Percentiles rank a stretch among this genome's conserved stretches.
phyloP scores from a whole-genome alignment of 371 early-diverging fungal genomes.

The Cokeromyces recurvatus region DNA sequence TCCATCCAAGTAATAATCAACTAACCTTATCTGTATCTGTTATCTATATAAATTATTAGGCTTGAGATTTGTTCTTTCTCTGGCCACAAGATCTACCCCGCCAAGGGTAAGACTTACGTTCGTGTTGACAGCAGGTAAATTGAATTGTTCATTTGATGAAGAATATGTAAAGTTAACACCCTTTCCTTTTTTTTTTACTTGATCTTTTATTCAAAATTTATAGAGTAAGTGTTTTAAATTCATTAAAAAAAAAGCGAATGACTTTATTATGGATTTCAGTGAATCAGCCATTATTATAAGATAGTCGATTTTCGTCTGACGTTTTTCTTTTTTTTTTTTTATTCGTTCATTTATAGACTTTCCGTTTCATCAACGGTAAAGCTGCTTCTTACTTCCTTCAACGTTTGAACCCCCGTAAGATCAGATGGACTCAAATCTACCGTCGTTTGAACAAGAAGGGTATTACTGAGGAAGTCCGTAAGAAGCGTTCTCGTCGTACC shows the following conservation, averaged over 20 bases:
- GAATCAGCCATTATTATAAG: too few species aligned
- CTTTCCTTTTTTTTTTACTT: neutral
- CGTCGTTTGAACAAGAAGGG: slow-evolving; percentile 99
- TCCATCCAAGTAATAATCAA: neutral
- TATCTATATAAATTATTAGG: slow-evolving; percentile 35
- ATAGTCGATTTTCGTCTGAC: too few species aligned
- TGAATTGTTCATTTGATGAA: too few species aligned
- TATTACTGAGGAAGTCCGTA: slow-evolving; percentile 90
- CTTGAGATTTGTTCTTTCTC: slow-evolving; percentile 94
- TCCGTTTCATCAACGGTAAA: slow-evolving; percentile 96
- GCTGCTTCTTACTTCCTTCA: slow-evolving; percentile 93
- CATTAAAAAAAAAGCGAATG: too few species aligned
- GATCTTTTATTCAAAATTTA: too few species aligned
- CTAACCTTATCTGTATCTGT: neutral
- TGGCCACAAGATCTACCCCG: slow-evolving; percentile 98
- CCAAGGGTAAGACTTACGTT: slow-evolving; percentile 92
- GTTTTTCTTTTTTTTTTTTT: too few species aligned
- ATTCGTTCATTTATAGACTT: slow-evolving; percentile 56
- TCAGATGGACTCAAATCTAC: slow-evolving; percentile 96
- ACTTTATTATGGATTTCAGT: too few species aligned
- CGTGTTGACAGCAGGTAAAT: slow-evolving; percentile 82
- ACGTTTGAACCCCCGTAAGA: slow-evolving; percentile 93
- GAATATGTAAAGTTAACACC: too few species aligned
- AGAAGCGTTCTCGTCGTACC: slow-evolving; percentile 92
- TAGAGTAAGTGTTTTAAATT: slow-evolving; percentile 21